These are phyloP conservation scores for Carex scoparia DNA, from an alignment of 176 grass and related monocot genomes.

Conservation along the genomic window DNA sequence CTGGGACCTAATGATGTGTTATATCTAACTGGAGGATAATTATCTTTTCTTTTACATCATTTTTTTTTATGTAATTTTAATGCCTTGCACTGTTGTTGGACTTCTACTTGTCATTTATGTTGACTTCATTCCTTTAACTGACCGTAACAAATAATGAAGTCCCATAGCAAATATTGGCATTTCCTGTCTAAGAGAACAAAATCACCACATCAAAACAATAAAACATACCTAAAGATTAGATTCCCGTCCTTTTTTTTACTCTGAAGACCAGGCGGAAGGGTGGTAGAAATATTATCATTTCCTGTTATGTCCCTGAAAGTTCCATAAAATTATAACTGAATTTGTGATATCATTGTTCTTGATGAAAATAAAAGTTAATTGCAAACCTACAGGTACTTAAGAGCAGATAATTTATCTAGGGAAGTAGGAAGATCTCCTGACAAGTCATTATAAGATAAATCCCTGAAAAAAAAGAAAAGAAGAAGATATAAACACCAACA, in stretches of 20 bases:
- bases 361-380: neutral
- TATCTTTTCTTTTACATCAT: too few relatives aligned
- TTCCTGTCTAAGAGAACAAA: neutral
- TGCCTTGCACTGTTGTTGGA: too few relatives aligned
- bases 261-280: slow-evolving; percentile 36
- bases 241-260: slow-evolving; percentile 21
- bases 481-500: neutral
- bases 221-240: slow-evolving; percentile 40
- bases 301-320: slow-evolving; percentile 21
- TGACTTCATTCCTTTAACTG: neutral
- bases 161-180: too few relatives aligned
- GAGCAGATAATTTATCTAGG: slow-evolving; percentile 28
- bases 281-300: slow-evolving; percentile 20
- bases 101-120: neutral
- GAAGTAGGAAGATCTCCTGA: slow-evolving; percentile 33
- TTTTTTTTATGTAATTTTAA: too few relatives aligned
- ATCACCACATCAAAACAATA: neutral
- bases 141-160: too few relatives aligned
- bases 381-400: slow-evolving; percentile 37
- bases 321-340: neutral
- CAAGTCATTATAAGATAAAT: slow-evolving; percentile 41
- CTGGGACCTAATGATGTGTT: neutral
- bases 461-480: neutral
- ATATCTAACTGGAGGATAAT: neutral
- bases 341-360: neutral